Conservation (phyloP, 306 rosid species). For the Purshia tridentata region DNA sequence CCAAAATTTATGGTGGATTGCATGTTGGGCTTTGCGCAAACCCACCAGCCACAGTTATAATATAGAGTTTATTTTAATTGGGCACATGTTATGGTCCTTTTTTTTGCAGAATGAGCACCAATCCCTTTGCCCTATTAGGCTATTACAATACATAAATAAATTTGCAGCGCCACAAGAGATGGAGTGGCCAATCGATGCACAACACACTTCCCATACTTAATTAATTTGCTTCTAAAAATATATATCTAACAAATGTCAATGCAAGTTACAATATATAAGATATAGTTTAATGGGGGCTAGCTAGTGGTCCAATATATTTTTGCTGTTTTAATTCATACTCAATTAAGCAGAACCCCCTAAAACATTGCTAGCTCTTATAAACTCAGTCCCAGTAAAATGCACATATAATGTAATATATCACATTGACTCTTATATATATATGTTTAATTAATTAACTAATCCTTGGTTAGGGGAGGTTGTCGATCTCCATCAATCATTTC, state of each 20-base stretch:
- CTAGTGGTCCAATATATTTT: neutral
- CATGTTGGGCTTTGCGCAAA: conserved; percentile 16
- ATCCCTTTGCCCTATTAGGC: neutral
- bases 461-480: conserved; percentile 34
- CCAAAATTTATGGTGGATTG: conserved; percentile 22
- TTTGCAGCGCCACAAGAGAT: no score
- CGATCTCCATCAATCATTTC: conserved; percentile 7
- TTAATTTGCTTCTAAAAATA: neutral
- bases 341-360: neutral
- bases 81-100: conserved; percentile 11
- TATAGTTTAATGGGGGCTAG: neutral
- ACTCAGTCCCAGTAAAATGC: neutral
- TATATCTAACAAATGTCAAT: neutral
- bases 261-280: neutral
- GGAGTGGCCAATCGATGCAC: neutral
- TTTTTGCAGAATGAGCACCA: neutral
- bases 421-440: conserved; percentile 5
- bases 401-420: conserved; percentile 1
- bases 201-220: no score
- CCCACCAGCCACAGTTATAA: neutral
- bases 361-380: conserved; percentile 5
- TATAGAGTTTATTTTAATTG: neutral
- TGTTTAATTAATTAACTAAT: conserved; percentile 11
- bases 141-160: neutral
- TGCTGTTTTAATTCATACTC: no score